Evolutionary conservation across 2,329 filamentous ascomycete species (phyloP).

Genomic region (Huntiella omanensis): DNA sequence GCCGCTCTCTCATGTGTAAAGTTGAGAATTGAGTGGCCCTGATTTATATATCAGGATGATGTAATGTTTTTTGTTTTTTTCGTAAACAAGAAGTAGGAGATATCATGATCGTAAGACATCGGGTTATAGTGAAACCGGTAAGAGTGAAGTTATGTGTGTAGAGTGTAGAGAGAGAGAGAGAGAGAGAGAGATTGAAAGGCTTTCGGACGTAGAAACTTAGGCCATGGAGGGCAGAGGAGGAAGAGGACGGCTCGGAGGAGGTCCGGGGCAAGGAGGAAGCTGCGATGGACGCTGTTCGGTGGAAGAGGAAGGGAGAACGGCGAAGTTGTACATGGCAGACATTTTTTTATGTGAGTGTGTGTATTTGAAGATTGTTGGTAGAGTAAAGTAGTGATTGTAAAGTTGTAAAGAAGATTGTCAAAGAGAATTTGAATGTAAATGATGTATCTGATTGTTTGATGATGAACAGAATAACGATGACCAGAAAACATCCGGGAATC

Average conservation of each 20-base stretch:
- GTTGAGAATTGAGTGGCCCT: too few relatives aligned
- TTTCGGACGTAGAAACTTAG: conserved; percentile 17
- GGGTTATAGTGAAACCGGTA: not conserved
- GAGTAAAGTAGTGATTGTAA: conserved; percentile 12
- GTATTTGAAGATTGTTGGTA: conserved; percentile 8
- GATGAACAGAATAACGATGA: too few relatives aligned
- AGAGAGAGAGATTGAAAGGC: not conserved
- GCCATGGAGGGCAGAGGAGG: conserved; percentile 44
- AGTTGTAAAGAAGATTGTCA: conserved; percentile 8
- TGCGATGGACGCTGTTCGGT: conserved; percentile 40
- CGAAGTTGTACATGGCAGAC: conserved; percentile 1
- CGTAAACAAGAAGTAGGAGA: conserved; percentile 8
- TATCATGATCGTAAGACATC: not conserved
- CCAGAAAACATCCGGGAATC: too few relatives aligned
- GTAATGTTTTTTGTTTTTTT: not conserved
- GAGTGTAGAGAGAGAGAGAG: not conserved
- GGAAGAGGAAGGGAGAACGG: conserved; percentile 13
- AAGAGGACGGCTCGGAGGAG: conserved; percentile 44
- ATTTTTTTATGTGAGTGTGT: not conserved
- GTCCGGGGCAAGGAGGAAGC: conserved; percentile 48
- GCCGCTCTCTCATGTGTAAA: conserved; percentile 8
- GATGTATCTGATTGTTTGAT: not conserved
- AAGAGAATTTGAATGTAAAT: not conserved
- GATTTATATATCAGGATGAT: not conserved
- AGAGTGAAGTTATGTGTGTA: not conserved